These are phyloP conservation scores for Spergularia marina DNA, from an alignment of 148 eudicot genomes.

Conservation along the genomic window DNA sequence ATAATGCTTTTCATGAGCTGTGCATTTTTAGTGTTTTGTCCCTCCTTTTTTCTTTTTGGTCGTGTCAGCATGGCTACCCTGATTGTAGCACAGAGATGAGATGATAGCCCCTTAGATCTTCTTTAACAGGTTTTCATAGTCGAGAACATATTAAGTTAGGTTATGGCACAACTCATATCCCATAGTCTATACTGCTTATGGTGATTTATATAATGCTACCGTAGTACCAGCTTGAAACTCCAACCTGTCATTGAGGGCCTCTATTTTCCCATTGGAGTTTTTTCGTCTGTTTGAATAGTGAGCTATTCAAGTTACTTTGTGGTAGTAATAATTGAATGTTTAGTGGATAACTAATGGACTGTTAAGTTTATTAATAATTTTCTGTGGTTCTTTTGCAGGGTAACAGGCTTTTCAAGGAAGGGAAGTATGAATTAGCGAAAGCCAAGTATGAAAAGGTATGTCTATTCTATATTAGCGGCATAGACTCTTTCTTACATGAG, in stretches of 20 bases:
- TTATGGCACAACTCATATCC: not conserved
- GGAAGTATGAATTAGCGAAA: slow-evolving; percentile 85
- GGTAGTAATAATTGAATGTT: not conserved
- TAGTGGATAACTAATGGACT: no score
- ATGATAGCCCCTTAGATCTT: not conserved
- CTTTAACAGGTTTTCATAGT: not conserved
- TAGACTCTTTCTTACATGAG: not conserved
- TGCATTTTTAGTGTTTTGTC: not conserved
- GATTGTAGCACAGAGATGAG: not conserved
- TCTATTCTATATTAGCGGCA: slow-evolving; percentile 1
- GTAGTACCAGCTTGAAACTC: slow-evolving; percentile 1
- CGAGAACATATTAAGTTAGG: not conserved
- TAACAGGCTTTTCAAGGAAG: slow-evolving; percentile 97
- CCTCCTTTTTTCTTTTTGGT: not conserved
- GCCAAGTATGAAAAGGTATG: slow-evolving; percentile 95
- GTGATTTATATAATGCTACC: not conserved
- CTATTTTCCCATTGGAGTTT: not conserved
- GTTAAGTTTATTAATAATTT: not conserved
- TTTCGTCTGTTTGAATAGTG: not conserved
- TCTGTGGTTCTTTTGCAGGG: slow-evolving; percentile 53
- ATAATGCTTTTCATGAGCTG: slow-evolving; percentile 3
- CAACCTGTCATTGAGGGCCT: not conserved
- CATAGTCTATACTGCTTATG: not conserved
- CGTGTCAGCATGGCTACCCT: not conserved
- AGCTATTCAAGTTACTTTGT: not conserved